Percentiles rank a stretch among this genome's conserved stretches.
phyloP scores from a whole-genome alignment of 345 rosid species.

The Pistacia atlantica region DNA sequence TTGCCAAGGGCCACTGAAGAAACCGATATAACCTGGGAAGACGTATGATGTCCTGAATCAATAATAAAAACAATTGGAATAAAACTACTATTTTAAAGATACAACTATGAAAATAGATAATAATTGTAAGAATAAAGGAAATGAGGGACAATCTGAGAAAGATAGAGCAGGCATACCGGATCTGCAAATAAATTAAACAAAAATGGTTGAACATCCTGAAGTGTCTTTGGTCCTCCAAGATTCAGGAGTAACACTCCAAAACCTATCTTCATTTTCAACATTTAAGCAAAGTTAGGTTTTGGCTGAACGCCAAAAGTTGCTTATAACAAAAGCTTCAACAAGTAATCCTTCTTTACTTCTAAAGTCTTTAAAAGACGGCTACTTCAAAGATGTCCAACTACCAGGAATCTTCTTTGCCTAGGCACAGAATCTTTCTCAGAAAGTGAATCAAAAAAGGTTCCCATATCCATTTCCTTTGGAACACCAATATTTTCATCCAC shows the following conservation, averaged over 20 bases:
- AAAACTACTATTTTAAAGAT: too few species aligned
- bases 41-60: constrained; percentile 79
- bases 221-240: too few species aligned
- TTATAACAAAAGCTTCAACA: neutral
- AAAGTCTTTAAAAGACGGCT: neutral
- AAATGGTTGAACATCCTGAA: too few species aligned
- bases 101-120: too few species aligned
- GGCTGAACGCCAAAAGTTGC: constrained; percentile 1
- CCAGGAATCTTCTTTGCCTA: constrained; percentile 50
- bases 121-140: too few species aligned
- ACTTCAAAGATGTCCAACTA: neutral
- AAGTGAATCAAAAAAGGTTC: constrained; percentile 62
- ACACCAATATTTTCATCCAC: constrained; percentile 43
- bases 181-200: too few species aligned
- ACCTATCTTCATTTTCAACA: too few species aligned
- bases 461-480: constrained; percentile 77
- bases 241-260: too few species aligned
- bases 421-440: constrained; percentile 50
- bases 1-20: constrained; percentile 76
- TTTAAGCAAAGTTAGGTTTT: too few species aligned
- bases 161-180: too few species aligned
- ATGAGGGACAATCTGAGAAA: too few species aligned
- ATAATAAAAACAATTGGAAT: neutral
- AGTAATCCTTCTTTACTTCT: neutral
- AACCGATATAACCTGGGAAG: constrained; percentile 84